phyloP scores from a whole-genome alignment of 2,329 filamentous ascomycete genomes.

The Calonectria multiphialidica region DNA sequence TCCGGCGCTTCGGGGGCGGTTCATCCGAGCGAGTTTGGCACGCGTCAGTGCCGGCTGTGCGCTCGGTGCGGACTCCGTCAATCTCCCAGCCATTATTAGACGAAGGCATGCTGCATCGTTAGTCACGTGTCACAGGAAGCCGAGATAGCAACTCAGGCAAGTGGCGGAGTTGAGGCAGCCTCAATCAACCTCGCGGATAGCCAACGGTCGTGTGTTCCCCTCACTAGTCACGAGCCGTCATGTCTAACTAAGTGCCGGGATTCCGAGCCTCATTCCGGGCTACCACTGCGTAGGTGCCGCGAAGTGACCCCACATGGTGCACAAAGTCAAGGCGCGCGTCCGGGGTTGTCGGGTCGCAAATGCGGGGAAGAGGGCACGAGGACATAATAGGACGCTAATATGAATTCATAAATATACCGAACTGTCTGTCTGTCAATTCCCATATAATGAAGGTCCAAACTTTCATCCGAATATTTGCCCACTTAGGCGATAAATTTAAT shows the following conservation, averaged over 20 bases:
- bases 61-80: no score
- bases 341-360: neutral
- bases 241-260: neutral
- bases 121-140: no score
- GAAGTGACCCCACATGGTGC: neutral
- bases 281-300: neutral
- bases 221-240: neutral
- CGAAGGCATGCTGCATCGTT: neutral
- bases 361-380: neutral
- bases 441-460: no score
- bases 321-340: neutral
- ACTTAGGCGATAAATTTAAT: no score
- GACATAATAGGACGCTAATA: neutral
- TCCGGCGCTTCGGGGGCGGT: neutral
- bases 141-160: no score
- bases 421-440: no score
- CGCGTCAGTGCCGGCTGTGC: neutral
- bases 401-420: no score
- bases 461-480: no score
- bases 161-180: neutral
- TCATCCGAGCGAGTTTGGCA: neutral
- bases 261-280: neutral
- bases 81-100: neutral
- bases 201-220: neutral
- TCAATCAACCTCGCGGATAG: neutral